A percentile compares a stretch with the other conserved stretches of the same genome.
Evolutionary conservation across 345 rosid genomes (phyloP).

Genomic region (Dovyalis caffra): DNA sequence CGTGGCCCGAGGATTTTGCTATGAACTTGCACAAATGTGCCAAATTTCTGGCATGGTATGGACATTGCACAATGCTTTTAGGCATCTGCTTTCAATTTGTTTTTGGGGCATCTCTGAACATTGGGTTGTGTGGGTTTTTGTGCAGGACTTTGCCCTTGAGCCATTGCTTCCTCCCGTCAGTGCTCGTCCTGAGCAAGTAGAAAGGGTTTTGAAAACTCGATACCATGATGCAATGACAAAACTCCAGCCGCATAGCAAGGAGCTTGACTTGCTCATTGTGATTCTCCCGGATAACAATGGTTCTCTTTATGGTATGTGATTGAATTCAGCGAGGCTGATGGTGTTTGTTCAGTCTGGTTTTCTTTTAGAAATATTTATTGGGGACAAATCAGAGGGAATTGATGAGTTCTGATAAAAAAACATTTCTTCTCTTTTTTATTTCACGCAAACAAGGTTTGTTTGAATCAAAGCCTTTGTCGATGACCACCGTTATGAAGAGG

Average conservation of each 20-base stretch:
- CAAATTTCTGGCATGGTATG: slow-evolving; percentile 87
- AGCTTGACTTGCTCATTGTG: slow-evolving; percentile 90
- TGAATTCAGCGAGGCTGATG: not conserved
- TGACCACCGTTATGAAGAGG: not conserved
- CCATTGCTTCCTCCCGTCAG: slow-evolving; percentile 66
- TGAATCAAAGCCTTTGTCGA: not conserved
- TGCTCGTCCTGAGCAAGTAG: slow-evolving; percentile 93
- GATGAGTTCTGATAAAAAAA: not conserved
- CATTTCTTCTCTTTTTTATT: not conserved
- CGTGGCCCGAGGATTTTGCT: slow-evolving; percentile 72
- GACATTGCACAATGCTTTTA: not conserved
- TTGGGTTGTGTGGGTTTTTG: slow-evolving; percentile 4
- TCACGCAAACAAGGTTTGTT: not conserved
- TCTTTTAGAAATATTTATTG: not conserved
- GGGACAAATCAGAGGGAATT: not conserved
- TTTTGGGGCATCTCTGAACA: slow-evolving; percentile 4
- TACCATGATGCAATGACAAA: slow-evolving; percentile 82
- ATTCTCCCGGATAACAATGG: slow-evolving; percentile 97
- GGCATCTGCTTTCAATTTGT: not conserved
- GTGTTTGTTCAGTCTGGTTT: not conserved
- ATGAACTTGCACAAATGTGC: slow-evolving; percentile 96
- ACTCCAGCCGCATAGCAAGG: slow-evolving; percentile 60
- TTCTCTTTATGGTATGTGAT: slow-evolving; percentile 81
- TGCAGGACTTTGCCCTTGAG: slow-evolving; percentile 71
- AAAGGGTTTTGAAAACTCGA: slow-evolving; percentile 68